Evolutionary conservation across 352 stramenopile genomes (phyloP).

Genomic region (Globisporangium nagaii): DNA sequence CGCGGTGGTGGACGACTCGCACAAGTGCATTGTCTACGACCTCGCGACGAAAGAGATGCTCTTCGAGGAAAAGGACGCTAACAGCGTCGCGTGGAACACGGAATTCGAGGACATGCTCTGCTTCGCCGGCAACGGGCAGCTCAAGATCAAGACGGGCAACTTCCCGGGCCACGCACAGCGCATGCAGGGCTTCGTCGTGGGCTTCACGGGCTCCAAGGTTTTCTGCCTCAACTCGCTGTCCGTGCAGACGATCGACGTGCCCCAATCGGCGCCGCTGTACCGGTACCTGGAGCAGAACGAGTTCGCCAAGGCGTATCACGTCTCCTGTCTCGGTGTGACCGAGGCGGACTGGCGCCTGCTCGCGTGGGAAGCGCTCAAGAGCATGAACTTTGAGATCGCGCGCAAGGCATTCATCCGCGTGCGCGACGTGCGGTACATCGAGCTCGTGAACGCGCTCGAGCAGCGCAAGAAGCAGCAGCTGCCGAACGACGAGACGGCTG

Average conservation of each 20-base stretch:
- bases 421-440: slow-evolving; percentile 88
- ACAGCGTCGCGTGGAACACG: slow-evolving; percentile 92
- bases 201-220: slow-evolving; percentile 90
- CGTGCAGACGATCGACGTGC: slow-evolving; percentile 90
- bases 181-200: slow-evolving; percentile 91
- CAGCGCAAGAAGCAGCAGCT: slow-evolving; percentile 63
- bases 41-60: slow-evolving; percentile 87
- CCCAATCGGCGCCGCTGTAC: slow-evolving; percentile 84
- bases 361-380: slow-evolving; percentile 82
- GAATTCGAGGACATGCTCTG: slow-evolving; percentile 94
- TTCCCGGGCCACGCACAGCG: slow-evolving; percentile 88
- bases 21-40: slow-evolving; percentile 90
- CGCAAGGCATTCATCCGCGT: slow-evolving; percentile 88
- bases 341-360: slow-evolving; percentile 87
- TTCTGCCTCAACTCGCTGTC: slow-evolving; percentile 86
- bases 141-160: slow-evolving; percentile 89
- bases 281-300: slow-evolving; percentile 89
- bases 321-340: slow-evolving; percentile 93
- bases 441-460: slow-evolving; percentile 86
- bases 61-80: slow-evolving; percentile 81
- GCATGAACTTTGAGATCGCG: slow-evolving; percentile 76
- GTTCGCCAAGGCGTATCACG: slow-evolving; percentile 82
- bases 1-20: slow-evolving; percentile 88
- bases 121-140: slow-evolving; percentile 82
- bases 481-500: slow-evolving; percentile 15